phyloP scores from a whole-genome alignment of 2,329 filamentous ascomycete genomes.

The Ophiostoma himal-ulmi region DNA sequence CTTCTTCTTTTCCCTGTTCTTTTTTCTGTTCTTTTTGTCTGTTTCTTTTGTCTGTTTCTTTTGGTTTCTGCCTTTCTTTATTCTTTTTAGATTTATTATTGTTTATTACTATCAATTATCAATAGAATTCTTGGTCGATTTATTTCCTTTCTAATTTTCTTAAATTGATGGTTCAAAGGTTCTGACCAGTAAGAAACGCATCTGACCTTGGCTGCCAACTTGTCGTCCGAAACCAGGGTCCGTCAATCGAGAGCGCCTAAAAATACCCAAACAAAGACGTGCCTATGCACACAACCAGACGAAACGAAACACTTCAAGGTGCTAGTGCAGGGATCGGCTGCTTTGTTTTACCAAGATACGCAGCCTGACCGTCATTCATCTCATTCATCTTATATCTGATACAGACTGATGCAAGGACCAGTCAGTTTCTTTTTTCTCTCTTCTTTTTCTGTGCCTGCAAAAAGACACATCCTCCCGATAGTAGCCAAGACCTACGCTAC shows the following conservation, averaged over 20 bases:
- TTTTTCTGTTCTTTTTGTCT: too few species aligned
- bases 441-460: neutral
- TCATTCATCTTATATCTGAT: neutral
- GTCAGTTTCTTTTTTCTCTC: neutral
- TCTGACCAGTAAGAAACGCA: too few species aligned
- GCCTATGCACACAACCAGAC: neutral
- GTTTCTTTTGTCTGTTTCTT: too few species aligned
- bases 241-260: neutral
- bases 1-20: too few species aligned
- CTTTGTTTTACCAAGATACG: neutral
- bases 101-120: too few species aligned
- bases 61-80: too few species aligned
- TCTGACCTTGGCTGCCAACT: too few species aligned
- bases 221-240: neutral
- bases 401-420: neutral
- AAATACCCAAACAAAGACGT: neutral
- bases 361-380: neutral
- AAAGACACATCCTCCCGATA: too few species aligned
- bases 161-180: neutral
- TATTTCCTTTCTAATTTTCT: too few species aligned
- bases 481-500: too few species aligned
- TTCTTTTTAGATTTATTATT: too few species aligned
- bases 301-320: neutral
- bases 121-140: too few species aligned
- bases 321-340: neutral